Conservation (phyloP, 768 basidiomycete species). For the Trametes punicea region DNA sequence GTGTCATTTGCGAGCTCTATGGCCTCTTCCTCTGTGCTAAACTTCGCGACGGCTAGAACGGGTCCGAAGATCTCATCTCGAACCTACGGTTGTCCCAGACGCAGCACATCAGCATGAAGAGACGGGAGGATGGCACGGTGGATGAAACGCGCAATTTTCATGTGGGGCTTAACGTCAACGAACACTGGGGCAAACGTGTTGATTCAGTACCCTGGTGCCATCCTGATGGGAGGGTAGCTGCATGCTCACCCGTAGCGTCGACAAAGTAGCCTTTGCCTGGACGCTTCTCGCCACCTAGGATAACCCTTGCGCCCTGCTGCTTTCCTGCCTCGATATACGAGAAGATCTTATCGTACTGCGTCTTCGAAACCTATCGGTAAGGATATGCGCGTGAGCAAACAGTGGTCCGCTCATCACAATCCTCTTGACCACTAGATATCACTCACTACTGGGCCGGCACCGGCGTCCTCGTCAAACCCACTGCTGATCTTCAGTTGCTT, state of each 20-base stretch:
- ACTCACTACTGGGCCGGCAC: constrained; percentile 81
- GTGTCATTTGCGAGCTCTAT: constrained; percentile 84
- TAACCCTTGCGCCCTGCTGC: constrained; percentile 74
- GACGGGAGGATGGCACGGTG: neutral
- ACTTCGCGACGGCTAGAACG: constrained; percentile 78
- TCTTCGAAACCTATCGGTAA: constrained; percentile 65
- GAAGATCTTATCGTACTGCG: constrained; percentile 84
- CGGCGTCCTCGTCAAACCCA: constrained; percentile 70
- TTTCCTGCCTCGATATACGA: constrained; percentile 85
- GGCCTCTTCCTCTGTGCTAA: constrained; percentile 85
- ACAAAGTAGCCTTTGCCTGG: constrained; percentile 80
- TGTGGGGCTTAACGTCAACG: constrained; percentile 69
- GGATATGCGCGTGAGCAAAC: too few species aligned
- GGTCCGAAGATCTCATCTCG: constrained; percentile 85
- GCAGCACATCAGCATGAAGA: neutral
- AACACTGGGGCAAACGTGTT: constrained; percentile 63
- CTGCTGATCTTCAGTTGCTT: constrained; percentile 73
- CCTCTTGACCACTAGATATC: too few species aligned
- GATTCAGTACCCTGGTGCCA: neutral
- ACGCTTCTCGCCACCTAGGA: constrained; percentile 76
- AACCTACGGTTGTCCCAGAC: constrained; percentile 10
- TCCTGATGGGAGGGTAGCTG: neutral
- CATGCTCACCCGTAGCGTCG: constrained; percentile 86
- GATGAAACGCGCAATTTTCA: constrained; percentile 70
- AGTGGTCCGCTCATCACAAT: too few species aligned